Evolutionary conservation across 2,329 filamentous ascomycete species (phyloP), one percentile per base, ranked within the genome.

Genomic region (Orbilia javanica): DNA sequence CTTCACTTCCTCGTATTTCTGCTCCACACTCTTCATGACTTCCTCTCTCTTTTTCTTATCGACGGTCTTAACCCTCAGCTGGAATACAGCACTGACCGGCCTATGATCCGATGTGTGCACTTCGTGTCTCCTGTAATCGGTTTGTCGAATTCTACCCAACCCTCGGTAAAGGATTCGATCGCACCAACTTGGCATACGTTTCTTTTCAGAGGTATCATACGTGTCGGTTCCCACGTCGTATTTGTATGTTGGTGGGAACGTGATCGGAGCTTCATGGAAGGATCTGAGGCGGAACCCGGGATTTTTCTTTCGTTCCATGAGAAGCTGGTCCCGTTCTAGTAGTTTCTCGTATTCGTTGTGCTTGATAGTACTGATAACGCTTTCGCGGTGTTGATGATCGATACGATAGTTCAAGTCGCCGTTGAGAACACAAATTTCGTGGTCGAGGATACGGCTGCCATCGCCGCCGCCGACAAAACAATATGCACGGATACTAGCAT

Each of bases 371-470:
- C 91, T 91, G 68, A 98, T 92, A 2, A 99, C 95, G 0, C 93
- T 94, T 82, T 98, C 93, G 62, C 96, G 92, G 18, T 93, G 93
- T 11, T 65, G 71, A 89, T 98, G 97, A 84, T 99, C 96, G 82
- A 99, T 98, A 79, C 96, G 94, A 84, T 99, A 99, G 85, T 99
- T 99, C 62, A 99, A 88, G 83, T 99, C 96, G 29, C 96, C 96
- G 82, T 98, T 98, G 48, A 98, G 85, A 57, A 99, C 90, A 84
- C 95, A 97, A n/a, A 99, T 91, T 84, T 99, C 96, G 83, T 99
- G 96, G 82, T 99, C 96, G 73, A 98, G 87, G 74, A 99, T 93
- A 91, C 97, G 94, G 46, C 90, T 91, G 5, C 96, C 96, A 83
- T 99, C 96, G 52, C 96, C 96, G n/a, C 96, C 96, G 27, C 93